Evolutionary conservation across 352 stramenopile genomes (phyloP).

Genomic region (Globisporangium nagaii): DNA sequence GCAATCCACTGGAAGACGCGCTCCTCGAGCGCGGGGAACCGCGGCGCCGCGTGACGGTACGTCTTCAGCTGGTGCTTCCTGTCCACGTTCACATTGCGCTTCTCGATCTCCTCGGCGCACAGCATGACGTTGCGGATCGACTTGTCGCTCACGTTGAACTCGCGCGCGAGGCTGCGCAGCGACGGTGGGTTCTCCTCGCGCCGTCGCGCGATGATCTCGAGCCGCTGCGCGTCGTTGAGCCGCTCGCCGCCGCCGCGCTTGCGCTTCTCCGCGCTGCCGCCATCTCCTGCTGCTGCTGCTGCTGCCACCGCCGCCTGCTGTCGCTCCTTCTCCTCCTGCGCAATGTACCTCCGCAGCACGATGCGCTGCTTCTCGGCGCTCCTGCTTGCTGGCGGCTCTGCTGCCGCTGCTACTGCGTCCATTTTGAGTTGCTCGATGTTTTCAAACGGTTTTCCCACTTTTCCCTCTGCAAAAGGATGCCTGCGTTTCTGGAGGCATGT

Average conservation of each 20-base stretch:
- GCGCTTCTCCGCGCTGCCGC: constrained; percentile 3
- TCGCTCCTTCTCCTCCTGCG: constrained; percentile 6
- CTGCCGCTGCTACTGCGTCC: neutral
- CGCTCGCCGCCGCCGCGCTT: constrained; percentile 10
- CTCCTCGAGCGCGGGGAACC: constrained; percentile 10
- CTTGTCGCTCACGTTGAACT: constrained; percentile 12
- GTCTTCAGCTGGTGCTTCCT: constrained; percentile 7
- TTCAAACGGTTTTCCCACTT: neutral
- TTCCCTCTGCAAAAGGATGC: too few relatives aligned
- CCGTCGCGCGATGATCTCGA: constrained; percentile 13
- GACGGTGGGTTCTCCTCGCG: constrained; percentile 12
- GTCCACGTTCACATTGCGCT: constrained; percentile 12
- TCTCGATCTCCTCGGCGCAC: constrained; percentile 4
- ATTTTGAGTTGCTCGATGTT: too few relatives aligned
- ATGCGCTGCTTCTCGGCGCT: constrained; percentile 7
- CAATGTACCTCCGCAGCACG: constrained; percentile 10
- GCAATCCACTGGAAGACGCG: constrained; percentile 9
- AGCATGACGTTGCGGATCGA: constrained; percentile 15
- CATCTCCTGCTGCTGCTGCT: neutral
- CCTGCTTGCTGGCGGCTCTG: neutral
- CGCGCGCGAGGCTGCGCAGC: constrained; percentile 10
- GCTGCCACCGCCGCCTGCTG: neutral
- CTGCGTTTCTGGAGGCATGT: too few relatives aligned
- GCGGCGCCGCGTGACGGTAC: constrained; percentile 7
- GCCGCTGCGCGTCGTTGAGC: constrained; percentile 13